Conservation (phyloP, 1,139 yeast genomes). For the Diutina sp. region DNA sequence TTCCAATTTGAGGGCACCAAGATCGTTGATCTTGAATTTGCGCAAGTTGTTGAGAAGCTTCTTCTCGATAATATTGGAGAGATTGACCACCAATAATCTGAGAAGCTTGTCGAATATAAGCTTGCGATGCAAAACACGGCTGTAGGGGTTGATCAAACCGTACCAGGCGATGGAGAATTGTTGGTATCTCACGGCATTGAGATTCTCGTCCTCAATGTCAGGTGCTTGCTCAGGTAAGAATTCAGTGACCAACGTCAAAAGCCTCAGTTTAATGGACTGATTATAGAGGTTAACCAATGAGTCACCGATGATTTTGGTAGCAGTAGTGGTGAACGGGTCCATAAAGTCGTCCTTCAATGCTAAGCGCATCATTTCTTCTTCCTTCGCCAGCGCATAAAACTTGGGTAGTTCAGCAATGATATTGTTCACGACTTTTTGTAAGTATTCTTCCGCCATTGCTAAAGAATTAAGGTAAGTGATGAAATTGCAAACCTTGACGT, state of each 20-base stretch:
- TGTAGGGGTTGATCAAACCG: slow-evolving; percentile 49
- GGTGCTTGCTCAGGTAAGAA: slow-evolving; percentile 37
- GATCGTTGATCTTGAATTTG: slow-evolving; percentile 50
- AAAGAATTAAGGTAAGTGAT: slow-evolving; percentile 50
- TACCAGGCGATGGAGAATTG: slow-evolving; percentile 56
- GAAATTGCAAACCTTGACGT: slow-evolving; percentile 30
- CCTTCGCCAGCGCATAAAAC: slow-evolving; percentile 44
- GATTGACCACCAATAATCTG: slow-evolving; percentile 37
- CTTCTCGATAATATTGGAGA: slow-evolving; percentile 44
- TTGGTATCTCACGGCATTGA: neutral
- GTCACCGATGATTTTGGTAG: slow-evolving; percentile 38
- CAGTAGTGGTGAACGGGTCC: slow-evolving; percentile 24
- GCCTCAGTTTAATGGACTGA: slow-evolving; percentile 39
- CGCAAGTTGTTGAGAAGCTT: slow-evolving; percentile 55
- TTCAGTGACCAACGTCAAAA: slow-evolving; percentile 36
- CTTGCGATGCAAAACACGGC: slow-evolving; percentile 38
- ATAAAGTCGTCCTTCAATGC: slow-evolving; percentile 25
- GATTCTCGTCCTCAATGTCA: neutral
- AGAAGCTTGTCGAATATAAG: slow-evolving; percentile 36
- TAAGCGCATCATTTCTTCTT: slow-evolving; percentile 26
- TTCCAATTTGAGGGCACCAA: slow-evolving; percentile 78
- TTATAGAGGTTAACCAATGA: slow-evolving; percentile 44
- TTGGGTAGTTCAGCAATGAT: slow-evolving; percentile 12
- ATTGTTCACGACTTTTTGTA: slow-evolving; percentile 32
- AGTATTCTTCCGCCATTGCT: slow-evolving; percentile 43